Conservation (phyloP, 805 yeast species). For the Maudiozyma saulgeensis region DNA sequence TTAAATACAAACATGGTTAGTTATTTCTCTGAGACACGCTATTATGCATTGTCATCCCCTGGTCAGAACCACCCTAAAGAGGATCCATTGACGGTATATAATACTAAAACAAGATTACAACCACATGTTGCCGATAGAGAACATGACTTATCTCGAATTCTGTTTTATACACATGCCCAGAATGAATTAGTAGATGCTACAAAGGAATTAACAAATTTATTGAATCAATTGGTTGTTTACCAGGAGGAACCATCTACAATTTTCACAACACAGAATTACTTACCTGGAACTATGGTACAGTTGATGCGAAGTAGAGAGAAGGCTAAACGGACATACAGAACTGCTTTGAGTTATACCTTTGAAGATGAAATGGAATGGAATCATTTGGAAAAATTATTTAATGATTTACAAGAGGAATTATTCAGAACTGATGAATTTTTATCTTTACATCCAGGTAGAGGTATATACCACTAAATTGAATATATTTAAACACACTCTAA, state of each 20-base stretch:
- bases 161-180: constrained; percentile 2
- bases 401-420: constrained; percentile 10
- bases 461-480: constrained; percentile 7
- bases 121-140: neutral
- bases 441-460: constrained; percentile 13
- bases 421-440: constrained; percentile 11
- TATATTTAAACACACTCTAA: neutral
- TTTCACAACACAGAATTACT: neutral
- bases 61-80: neutral
- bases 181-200: constrained; percentile 6
- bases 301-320: constrained; percentile 13
- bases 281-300: constrained; percentile 11
- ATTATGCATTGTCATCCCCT: neutral
- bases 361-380: constrained; percentile 7
- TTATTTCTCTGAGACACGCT: neutral
- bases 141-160: neutral
- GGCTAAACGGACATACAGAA: constrained; percentile 15
- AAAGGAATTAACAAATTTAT: constrained; percentile 10
- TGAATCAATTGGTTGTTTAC: constrained; percentile 8
- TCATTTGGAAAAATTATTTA: constrained; percentile 7
- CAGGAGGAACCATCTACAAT: constrained; percentile 2
- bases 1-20: too few species aligned
- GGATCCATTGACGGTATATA: neutral
- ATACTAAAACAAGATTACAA: neutral
- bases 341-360: constrained; percentile 7